These are phyloP conservation scores for Xylariaceae sp. DNA, from an alignment of 2,329 filamentous ascomycete species.

Conservation along the genomic window DNA sequence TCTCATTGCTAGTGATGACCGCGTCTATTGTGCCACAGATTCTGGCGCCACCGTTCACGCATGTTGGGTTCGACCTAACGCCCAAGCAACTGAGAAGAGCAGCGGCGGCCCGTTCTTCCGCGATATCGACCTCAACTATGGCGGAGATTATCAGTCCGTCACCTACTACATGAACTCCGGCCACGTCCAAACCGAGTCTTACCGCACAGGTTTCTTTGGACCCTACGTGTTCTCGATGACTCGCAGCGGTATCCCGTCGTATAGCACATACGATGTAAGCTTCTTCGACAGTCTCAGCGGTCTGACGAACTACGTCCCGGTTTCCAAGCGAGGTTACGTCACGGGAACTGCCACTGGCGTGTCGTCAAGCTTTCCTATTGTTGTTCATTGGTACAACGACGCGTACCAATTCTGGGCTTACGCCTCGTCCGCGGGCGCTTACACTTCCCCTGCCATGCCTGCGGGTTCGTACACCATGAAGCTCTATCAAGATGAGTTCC, in stretches of 20 bases:
- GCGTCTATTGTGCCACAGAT: constrained; percentile 47
- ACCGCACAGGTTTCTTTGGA: constrained; percentile 54
- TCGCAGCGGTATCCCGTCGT: constrained; percentile 43
- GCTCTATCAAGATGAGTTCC: constrained; percentile 53
- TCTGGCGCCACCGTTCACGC: constrained; percentile 25
- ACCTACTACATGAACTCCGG: constrained; percentile 61
- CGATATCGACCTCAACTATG: constrained; percentile 55
- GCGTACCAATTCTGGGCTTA: constrained; percentile 56
- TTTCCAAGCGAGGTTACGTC: constrained; percentile 47
- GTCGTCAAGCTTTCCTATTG: constrained; percentile 42
- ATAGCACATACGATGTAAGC: constrained; percentile 44
- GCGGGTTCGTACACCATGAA: constrained; percentile 58
- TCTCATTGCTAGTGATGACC: constrained; percentile 39
- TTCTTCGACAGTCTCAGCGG: constrained; percentile 50
- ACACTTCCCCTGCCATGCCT: constrained; percentile 56
- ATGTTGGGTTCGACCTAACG: constrained; percentile 32
- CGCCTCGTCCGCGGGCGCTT: constrained; percentile 42
- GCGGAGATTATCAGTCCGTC: constrained; percentile 45
- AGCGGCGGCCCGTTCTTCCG: constrained; percentile 55
- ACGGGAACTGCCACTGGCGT: constrained; percentile 52
- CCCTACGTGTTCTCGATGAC: constrained; percentile 56
- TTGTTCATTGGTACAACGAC: constrained; percentile 56
- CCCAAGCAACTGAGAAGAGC: constrained; percentile 50
- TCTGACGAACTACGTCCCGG: constrained; percentile 50
- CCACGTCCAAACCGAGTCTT: constrained; percentile 52